Base-by-base conservation (phyloP, 306 rosid genomes). In the Cicer pinnatifidum region DNA sequence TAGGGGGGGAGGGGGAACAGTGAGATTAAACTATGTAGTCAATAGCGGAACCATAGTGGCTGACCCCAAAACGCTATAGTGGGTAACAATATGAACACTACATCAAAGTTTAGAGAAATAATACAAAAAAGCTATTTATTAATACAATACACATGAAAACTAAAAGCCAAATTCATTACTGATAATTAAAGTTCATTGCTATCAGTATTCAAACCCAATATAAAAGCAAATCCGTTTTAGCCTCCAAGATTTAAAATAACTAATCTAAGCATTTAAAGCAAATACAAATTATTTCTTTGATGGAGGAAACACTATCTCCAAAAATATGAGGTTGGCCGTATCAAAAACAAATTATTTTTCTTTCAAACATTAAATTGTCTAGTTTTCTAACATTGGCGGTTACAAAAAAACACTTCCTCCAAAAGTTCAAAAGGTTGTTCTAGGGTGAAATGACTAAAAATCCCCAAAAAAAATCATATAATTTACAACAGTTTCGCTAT, bases 221-320 rank as follows among this genome's bases (percentile, higher is more conserved):
- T n/a, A 6, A 16, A 17, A 53, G 12, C 19, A 53, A 53, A 53
- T 53, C 8, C 17, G 35, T 19, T 58, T 28, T 58, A 20, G 15
- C 35, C 60, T 3, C 11, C n/a, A 23, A 20, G n/a, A 20, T 33
- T 17, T 54, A 12, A 37, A 59, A 33, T 35, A 11, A 35, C 66
- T 35, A 16, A 60, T 12, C 44, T 60, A 60, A 35, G 45, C 20
- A 60, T n/a, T 60, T 60, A 61, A 61, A 12, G 37, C 20, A 61
- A 37, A 61, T n/a, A 2, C 23, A 61, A 35, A 10, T 33, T 17
- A 60, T 60, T 33, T 44, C 19, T 60, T 60, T 12, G 11, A 12
- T 33, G 19, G 67, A n/a, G 19, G 67, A n/a, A 37, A n/a, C 43
- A 60, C 20, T 60, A 37, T 58, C 20, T 60, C 20, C 67, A 28